These are phyloP conservation scores for Auricularia cornea DNA, from an alignment of 768 basidiomycete species.

Conservation along the genomic window DNA sequence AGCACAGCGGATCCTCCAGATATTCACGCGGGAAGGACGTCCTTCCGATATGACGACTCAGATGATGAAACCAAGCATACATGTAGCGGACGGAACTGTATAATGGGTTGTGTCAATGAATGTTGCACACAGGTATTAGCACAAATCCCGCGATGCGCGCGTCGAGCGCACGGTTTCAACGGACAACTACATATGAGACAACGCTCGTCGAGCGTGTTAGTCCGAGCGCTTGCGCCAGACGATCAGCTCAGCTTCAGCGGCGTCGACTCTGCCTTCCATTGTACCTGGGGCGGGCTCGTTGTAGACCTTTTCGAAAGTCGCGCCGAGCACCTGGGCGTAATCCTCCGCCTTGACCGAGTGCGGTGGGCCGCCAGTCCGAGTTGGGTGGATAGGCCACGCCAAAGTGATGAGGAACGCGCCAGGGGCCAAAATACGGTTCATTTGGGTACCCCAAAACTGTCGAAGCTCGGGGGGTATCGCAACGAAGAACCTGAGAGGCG, in stretches of 20 bases:
- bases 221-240: background rate
- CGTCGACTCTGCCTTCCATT: background rate
- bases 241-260: background rate
- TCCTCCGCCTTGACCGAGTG: background rate
- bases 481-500: constrained; percentile 51
- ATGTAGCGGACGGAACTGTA: too few relatives aligned
- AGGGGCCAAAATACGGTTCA: constrained; percentile 45
- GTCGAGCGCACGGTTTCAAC: too few relatives aligned
- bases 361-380: background rate
- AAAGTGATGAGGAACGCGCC: constrained; percentile 58
- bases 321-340: background rate
- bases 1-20: background rate
- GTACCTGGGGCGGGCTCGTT: background rate
- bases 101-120: too few relatives aligned
- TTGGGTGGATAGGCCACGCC: background rate
- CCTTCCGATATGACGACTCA: too few relatives aligned
- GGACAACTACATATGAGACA: too few relatives aligned
- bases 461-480: constrained; percentile 53
- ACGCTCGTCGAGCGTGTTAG: too few relatives aligned
- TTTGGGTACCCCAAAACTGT: constrained; percentile 48
- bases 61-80: too few relatives aligned
- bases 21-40: background rate
- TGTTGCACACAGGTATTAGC: too few relatives aligned
- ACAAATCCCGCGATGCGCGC: too few relatives aligned
- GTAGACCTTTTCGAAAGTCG: background rate